A percentile compares a stretch with the other conserved stretches of the same genome.
Conservation (phyloP, 1,139 yeast species). For the Pichia sp. region DNA sequence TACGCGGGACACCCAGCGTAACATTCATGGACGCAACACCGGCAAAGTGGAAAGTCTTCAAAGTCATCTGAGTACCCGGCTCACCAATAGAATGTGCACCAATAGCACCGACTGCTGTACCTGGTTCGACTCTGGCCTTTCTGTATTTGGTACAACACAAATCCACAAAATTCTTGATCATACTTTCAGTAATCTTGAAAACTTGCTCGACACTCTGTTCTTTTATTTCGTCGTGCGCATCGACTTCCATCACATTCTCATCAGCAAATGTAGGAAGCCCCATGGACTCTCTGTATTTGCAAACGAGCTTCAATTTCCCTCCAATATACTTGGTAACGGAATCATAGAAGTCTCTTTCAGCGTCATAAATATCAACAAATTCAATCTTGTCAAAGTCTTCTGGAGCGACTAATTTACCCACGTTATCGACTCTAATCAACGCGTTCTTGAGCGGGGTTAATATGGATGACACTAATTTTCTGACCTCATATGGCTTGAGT, state of each 20-base stretch:
- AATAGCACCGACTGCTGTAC: conserved; percentile 98
- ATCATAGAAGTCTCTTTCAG: conserved; percentile 74
- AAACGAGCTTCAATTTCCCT: conserved; percentile 51
- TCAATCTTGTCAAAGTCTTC: conserved; percentile 43
- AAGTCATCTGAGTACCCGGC: conserved; percentile 99
- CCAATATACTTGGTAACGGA: conserved; percentile 61
- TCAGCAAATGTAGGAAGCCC: conserved; percentile 37
- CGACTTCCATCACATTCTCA: conserved; percentile 35
- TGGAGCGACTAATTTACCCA: conserved; percentile 48
- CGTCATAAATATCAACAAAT: conserved; percentile 74
- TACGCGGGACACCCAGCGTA: conserved; percentile 98
- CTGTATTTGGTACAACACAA: conserved; percentile 79
- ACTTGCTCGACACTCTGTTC: conserved; percentile 62
- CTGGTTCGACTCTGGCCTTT: conserved; percentile 94
- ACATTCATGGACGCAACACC: conserved; percentile 99
- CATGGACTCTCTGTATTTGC: conserved; percentile 48
- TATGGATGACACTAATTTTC: conserved; percentile 45
- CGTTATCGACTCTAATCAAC: conserved; percentile 63
- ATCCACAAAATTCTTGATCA: conserved; percentile 62
- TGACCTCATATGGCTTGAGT: conserved; percentile 65
- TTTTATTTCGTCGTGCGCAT: conserved; percentile 22
- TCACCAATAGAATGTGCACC: conserved; percentile 99
- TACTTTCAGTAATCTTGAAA: conserved; percentile 55
- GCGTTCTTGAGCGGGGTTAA: conserved; percentile 55
- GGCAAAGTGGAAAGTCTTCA: conserved; percentile 98